Evolutionary conservation across 2,329 filamentous ascomycete genomes (phyloP), one percentile per base, ranked within the genome.

Genomic region (Sarocladium brachiariae): DNA sequence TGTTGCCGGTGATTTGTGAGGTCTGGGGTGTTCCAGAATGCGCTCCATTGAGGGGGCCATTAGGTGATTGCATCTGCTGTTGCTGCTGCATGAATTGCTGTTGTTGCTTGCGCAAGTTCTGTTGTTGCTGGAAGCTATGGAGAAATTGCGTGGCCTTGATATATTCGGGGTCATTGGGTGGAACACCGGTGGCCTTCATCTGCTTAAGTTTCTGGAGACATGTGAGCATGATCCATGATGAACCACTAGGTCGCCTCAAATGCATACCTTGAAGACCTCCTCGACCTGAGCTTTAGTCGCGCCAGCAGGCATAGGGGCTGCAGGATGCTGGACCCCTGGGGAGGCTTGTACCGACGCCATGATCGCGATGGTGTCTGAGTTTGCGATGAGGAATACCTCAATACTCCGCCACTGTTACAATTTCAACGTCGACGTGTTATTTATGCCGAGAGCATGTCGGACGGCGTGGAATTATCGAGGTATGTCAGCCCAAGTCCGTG

Each of bases 111-210:
- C 78, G 76, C 62, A 78, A 74, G 51, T 77, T 74, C 55, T 80
- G 79, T 58, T 83, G 78, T 55, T 82, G 80, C 57, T 89, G 86
- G 50, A 96, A 80, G 58, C 77, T 82, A 33, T 80, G 67, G 55
- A 96, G 77, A 54, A 95, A 83, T 54, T 86, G 82, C 50, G 89
- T 84, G 27, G 84, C 80, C 69, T 93, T 95, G 61, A 92, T 78
- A 61, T 86, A 91, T 65, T 97, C 91, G 41, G 92, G 92, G 61
- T 97, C 90, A 51, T 78, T 86, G 51, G 83, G 78, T 35, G 88
- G 81, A 21, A 95, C 85, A 58, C 91, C 91, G 60, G 85, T 78
- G 51, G 87, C 80, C 69, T 92, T 93, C 87, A 97, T 90, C 66
- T 88, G 82, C 63, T 87, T 86, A 57, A 87, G 93, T 78, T 89